These are phyloP conservation scores for Trapa incisa DNA, from an alignment of 345 rosid genomes.

Conservation along the genomic window DNA sequence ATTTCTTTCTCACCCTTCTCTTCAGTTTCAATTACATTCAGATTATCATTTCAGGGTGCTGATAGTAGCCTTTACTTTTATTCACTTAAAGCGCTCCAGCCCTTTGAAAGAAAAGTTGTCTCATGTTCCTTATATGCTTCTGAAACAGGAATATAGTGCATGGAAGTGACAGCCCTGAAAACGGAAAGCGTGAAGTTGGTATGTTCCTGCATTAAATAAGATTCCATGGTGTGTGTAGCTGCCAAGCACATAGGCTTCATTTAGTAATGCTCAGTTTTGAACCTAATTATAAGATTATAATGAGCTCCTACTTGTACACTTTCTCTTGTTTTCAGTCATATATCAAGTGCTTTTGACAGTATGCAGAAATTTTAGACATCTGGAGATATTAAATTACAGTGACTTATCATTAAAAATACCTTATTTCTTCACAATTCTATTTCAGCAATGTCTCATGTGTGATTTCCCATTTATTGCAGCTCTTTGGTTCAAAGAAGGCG, in stretches of 20 bases:
- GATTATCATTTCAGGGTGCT: not conserved
- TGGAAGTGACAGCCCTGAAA: slow-evolving; percentile 96
- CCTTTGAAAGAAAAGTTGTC: not conserved
- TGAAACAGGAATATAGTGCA: slow-evolving; percentile 77
- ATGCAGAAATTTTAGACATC: no score
- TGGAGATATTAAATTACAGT: not conserved
- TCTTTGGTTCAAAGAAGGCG: slow-evolving; percentile 90
- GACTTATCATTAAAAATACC: not conserved
- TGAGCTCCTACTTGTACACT: no score
- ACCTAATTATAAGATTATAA: not conserved
- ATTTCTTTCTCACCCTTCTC: not conserved
- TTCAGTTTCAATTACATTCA: slow-evolving; percentile 1
- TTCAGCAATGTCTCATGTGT: not conserved
- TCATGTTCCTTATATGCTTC: slow-evolving; percentile 10
- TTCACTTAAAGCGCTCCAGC: not conserved
- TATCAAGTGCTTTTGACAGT: no score
- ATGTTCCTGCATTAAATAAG: slow-evolving; percentile 8
- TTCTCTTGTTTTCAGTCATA: no score
- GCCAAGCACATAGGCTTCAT: not conserved
- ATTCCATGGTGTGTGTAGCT: not conserved
- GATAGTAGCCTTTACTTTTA: not conserved
- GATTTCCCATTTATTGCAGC: slow-evolving; percentile 24
- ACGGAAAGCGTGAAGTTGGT: slow-evolving; percentile 91
- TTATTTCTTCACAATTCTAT: not conserved
- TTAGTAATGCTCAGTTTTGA: not conserved